These are phyloP conservation scores for Exophiala oligosperma DNA, from an alignment of 2,329 filamentous ascomycete species.

Conservation along the genomic window DNA sequence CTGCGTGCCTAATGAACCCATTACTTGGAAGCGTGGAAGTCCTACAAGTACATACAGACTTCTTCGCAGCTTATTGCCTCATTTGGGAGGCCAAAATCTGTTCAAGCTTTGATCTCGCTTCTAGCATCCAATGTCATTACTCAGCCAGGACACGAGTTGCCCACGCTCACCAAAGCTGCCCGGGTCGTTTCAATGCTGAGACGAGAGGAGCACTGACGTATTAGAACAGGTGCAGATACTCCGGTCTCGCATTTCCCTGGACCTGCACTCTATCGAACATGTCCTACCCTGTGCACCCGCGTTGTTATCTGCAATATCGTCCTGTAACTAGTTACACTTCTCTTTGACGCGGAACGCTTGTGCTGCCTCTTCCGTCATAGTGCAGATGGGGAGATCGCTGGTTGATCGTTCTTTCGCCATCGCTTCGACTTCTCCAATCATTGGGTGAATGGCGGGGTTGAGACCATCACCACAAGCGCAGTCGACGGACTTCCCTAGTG, in stretches of 20 bases:
- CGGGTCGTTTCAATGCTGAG: too few relatives aligned
- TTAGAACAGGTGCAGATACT: too few relatives aligned
- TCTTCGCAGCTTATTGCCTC: too few relatives aligned
- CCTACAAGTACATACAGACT: too few relatives aligned
- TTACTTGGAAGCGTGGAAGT: too few relatives aligned
- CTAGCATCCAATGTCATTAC: not conserved
- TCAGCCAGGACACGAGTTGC: not conserved
- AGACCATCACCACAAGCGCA: not conserved
- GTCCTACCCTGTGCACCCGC: not conserved
- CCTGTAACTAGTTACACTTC: not conserved
- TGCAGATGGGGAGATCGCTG: constrained; percentile 15
- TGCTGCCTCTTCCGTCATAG: constrained; percentile 17
- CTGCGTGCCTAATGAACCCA: too few relatives aligned
- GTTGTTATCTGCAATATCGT: not conserved
- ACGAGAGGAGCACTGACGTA: too few relatives aligned
- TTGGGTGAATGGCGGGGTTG: constrained; percentile 18
- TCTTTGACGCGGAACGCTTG: not conserved
- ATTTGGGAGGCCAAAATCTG: too few relatives aligned
- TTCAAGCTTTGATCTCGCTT: not conserved
- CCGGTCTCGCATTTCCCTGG: too few relatives aligned
- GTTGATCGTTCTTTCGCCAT: constrained; percentile 21
- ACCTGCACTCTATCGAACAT: too few relatives aligned
- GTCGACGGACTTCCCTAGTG: not conserved
- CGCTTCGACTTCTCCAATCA: constrained; percentile 17
- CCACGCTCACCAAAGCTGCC: not conserved